Percentiles rank a stretch among this genome's conserved stretches.
Evolutionary conservation across 2,329 filamentous ascomycete species (phyloP).

Genomic region (Aspergillus sclerotialis): DNA sequence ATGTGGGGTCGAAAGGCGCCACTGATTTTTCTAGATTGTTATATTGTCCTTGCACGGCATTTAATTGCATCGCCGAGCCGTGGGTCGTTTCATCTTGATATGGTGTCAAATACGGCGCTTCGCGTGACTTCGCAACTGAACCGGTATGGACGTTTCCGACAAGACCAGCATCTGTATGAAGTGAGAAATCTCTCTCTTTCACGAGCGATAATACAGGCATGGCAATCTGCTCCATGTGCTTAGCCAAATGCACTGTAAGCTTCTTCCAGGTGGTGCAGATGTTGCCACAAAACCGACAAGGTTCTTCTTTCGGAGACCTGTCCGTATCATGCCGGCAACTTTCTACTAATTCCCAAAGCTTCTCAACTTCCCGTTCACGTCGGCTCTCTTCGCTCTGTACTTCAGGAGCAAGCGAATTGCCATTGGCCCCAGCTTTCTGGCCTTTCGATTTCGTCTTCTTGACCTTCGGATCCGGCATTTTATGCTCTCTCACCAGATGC

Average conservation of each 20-base stretch:
- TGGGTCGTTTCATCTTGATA: constrained; percentile 4
- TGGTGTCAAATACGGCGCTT: constrained; percentile 6
- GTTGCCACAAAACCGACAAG: constrained; percentile 81
- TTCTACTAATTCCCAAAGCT: constrained; percentile 71
- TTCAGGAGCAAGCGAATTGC: constrained; percentile 36
- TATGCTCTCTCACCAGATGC: constrained; percentile 86
- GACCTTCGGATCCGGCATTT: constrained; percentile 71
- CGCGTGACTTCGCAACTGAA: constrained; percentile 4
- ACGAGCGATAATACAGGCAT: constrained; percentile 63
- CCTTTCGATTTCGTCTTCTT: constrained; percentile 59
- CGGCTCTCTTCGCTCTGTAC: constrained; percentile 14
- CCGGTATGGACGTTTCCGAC: constrained; percentile 5
- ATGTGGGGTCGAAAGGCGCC: constrained; percentile 10
- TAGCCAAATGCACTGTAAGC: constrained; percentile 83
- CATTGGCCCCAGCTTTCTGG: constrained; percentile 43
- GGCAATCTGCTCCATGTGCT: constrained; percentile 89
- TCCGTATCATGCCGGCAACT: constrained; percentile 65
- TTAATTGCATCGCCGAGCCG: constrained; percentile 5
- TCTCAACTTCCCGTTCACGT: constrained; percentile 44
- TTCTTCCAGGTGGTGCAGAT: constrained; percentile 83
- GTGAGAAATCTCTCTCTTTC: constrained; percentile 33
- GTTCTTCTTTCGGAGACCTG: constrained; percentile 63
- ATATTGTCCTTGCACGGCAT: constrained; percentile 7
- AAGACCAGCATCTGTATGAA: constrained; percentile 6
- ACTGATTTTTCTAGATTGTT: constrained; percentile 1